phyloP scores from a whole-genome alignment of 306 rosid genomes.

The Arachis stenosperma region DNA sequence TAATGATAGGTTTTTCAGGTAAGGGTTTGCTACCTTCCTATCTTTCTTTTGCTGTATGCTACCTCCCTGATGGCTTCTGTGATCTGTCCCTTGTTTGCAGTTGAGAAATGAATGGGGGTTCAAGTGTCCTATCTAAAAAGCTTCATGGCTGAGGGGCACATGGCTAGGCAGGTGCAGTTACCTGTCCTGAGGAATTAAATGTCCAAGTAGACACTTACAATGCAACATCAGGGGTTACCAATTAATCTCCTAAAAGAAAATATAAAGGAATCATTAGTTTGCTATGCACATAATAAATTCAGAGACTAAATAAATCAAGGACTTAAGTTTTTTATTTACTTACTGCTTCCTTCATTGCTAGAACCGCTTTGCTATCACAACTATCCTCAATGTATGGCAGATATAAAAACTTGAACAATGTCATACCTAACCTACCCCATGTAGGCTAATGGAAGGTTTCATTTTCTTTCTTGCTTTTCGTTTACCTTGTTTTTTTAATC shows the following conservation, averaged over 20 bases:
- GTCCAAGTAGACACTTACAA: background rate
- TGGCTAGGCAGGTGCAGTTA: background rate
- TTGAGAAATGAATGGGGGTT: background rate
- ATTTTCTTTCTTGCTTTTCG: constrained; percentile 5
- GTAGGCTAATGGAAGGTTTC: constrained; percentile 5
- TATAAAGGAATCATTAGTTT: background rate
- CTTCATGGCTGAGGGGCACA: background rate
- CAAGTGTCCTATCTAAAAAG: background rate
- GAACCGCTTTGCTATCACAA: background rate
- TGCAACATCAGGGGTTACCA: background rate
- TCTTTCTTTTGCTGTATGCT: background rate
- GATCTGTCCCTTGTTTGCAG: background rate
- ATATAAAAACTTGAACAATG: background rate
- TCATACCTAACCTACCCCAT: background rate
- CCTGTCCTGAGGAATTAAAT: background rate
- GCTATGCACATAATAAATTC: background rate
- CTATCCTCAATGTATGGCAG: background rate
- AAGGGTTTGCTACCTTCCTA: background rate
- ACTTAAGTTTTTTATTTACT: background rate
- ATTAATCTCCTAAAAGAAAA: too few relatives aligned
- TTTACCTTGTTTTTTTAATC: background rate
- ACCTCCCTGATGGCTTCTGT: background rate
- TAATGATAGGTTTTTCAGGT: background rate
- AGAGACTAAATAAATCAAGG: background rate
- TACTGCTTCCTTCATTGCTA: background rate